phyloP scores from a whole-genome alignment of 73 alveolate genomes.

The Tetrahymena elliotti region DNA sequence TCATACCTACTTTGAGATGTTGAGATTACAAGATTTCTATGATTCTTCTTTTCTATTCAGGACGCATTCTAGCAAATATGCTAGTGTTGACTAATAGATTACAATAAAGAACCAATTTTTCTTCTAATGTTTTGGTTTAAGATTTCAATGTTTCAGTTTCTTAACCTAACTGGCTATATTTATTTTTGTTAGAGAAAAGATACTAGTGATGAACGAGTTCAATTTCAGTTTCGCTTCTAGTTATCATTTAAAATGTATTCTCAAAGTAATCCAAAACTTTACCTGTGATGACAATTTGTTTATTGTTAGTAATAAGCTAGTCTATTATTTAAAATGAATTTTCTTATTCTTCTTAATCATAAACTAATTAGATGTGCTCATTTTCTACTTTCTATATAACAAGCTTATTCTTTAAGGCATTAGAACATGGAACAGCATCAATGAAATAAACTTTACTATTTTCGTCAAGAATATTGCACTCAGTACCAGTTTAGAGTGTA shows the following conservation, averaged over 20 bases:
- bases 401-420: not conserved
- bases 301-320: not conserved
- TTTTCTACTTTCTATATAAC: not conserved
- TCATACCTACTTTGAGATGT: slow-evolving; percentile 63
- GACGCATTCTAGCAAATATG: slow-evolving; percentile 85
- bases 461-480: slow-evolving; percentile 45
- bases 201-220: not conserved
- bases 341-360: not conserved
- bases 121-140: not conserved
- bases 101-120: not conserved
- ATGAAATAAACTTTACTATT: slow-evolving; percentile 13
- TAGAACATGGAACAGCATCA: not conserved
- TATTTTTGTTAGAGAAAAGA: not conserved
- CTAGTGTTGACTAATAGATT: slow-evolving; percentile 51
- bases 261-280: not conserved
- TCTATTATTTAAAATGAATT: not conserved
- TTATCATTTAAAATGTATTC: not conserved
- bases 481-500: slow-evolving; percentile 65
- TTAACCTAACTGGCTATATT: not conserved
- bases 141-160: not conserved
- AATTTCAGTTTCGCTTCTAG: not conserved
- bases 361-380: not conserved
- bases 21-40: slow-evolving; percentile 55
- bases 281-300: not conserved
- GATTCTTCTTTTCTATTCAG: slow-evolving; percentile 75